Evolutionary conservation across 352 stramenopile species (phyloP).

Genomic region (Globisporangium lucens): DNA sequence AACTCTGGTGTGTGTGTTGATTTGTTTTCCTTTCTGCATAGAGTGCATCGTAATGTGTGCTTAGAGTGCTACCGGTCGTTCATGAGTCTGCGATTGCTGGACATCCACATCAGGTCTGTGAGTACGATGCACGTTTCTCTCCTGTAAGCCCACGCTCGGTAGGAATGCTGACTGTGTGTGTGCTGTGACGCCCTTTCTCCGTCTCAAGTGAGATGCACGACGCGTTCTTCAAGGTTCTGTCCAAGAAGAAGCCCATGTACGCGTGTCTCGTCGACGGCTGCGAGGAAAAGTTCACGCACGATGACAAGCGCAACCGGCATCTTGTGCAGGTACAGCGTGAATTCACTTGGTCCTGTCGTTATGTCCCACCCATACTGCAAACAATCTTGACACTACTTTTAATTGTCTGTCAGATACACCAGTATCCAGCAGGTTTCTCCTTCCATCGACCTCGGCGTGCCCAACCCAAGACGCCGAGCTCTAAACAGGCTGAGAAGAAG

Average conservation of each 20-base stretch:
- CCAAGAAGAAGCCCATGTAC: constrained; percentile 61
- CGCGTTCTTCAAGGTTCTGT: constrained; percentile 59
- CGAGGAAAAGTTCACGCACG: constrained; percentile 35
- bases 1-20: no score
- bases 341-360: background rate
- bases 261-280: constrained; percentile 55
- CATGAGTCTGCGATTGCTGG: constrained; percentile 43
- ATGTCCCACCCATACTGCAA: background rate
- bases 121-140: background rate
- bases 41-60: constrained; percentile 44
- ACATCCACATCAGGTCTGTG: constrained; percentile 45
- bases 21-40: constrained; percentile 2
- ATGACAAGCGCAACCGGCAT: constrained; percentile 49
- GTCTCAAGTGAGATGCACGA: constrained; percentile 49
- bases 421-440: constrained; percentile 39
- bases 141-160: no score
- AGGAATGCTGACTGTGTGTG: background rate
- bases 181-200: constrained; percentile 11
- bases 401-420: constrained; percentile 22
- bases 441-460: constrained; percentile 27
- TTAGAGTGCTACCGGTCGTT: constrained; percentile 49
- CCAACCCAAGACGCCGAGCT: background rate
- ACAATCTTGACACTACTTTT: no score
- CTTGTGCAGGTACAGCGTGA: constrained; percentile 22
- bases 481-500: constrained; percentile 25